Conservation (phyloP, 495 filamentous ascomycete genomes). For the Parathielavia hyrcaniae region DNA sequence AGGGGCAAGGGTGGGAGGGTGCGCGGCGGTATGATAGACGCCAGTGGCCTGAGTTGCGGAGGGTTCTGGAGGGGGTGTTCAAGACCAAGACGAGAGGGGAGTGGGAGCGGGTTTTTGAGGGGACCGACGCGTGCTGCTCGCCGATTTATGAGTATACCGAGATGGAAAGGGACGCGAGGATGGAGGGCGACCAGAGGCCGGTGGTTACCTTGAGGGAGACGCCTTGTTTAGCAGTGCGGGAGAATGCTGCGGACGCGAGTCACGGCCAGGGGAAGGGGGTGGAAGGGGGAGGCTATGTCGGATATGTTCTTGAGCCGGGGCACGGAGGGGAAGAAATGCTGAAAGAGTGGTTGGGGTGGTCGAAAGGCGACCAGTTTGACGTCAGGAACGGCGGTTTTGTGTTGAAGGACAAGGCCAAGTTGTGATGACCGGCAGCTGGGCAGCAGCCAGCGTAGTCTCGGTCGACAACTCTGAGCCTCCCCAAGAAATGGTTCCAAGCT, state of each 20-base stretch:
- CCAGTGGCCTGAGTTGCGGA: slow-evolving; percentile 60
- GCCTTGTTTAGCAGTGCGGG: slow-evolving; percentile 52
- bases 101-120: slow-evolving; percentile 83
- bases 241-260: slow-evolving; percentile 29
- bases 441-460: background rate
- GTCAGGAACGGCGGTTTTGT: slow-evolving; percentile 55
- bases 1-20: slow-evolving; percentile 55
- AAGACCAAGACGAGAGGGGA: slow-evolving; percentile 65
- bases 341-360: slow-evolving; percentile 73
- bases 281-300: slow-evolving; percentile 57
- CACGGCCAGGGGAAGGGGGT: slow-evolving; percentile 47
- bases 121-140: slow-evolving; percentile 85
- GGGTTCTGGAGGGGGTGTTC: slow-evolving; percentile 58
- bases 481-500: background rate
- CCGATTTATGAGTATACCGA: slow-evolving; percentile 73
- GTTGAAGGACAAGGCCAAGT: slow-evolving; percentile 44
- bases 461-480: background rate
- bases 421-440: slow-evolving; percentile 32
- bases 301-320: slow-evolving; percentile 54
- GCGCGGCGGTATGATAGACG: slow-evolving; percentile 47
- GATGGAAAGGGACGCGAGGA: slow-evolving; percentile 47
- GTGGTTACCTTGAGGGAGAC: slow-evolving; percentile 61
- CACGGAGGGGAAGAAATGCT: slow-evolving; percentile 65
- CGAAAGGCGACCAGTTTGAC: slow-evolving; percentile 60
- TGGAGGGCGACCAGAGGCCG: slow-evolving; percentile 67